These are phyloP conservation scores for Globisporangium heterothallicum DNA, from an alignment of 352 stramenopile species.

Conservation along the genomic window DNA sequence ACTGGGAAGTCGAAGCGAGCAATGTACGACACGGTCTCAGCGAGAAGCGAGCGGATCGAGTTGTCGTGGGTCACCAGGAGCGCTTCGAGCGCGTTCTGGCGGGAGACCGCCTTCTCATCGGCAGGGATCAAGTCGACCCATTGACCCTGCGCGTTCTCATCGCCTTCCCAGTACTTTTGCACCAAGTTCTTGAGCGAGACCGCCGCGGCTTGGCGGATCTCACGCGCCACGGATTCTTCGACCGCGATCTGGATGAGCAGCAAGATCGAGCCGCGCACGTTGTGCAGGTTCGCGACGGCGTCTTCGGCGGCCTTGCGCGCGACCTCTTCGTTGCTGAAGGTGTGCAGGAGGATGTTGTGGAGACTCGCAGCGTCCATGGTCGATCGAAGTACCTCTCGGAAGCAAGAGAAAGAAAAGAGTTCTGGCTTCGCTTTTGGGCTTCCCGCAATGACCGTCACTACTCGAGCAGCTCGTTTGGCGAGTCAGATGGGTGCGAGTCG, in stretches of 20 bases:
- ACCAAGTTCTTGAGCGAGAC: conserved; percentile 96
- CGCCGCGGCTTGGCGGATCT: conserved; percentile 90
- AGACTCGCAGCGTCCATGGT: conserved; percentile 86
- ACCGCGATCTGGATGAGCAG: conserved; percentile 80
- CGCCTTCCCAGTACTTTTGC: conserved; percentile 91
- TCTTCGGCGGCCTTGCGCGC: conserved; percentile 73
- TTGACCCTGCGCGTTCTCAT: conserved; percentile 68
- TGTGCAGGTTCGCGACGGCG: conserved; percentile 71
- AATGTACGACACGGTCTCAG: conserved; percentile 93
- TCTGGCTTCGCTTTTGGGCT: neutral
- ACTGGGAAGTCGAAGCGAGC: conserved; percentile 95
- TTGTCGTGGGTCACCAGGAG: conserved; percentile 88
- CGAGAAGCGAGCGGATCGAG: conserved; percentile 87
- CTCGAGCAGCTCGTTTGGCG: too few relatives aligned
- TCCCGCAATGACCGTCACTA: too few relatives aligned
- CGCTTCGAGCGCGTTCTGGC: conserved; percentile 72
- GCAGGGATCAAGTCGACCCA: conserved; percentile 59
- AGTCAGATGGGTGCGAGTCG: neutral
- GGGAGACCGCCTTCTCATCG: conserved; percentile 57
- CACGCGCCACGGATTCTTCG: conserved; percentile 57
- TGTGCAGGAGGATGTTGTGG: conserved; percentile 87
- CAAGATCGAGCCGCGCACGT: conserved; percentile 64
- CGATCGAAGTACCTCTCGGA: neutral
- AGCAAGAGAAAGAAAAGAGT: too few relatives aligned
- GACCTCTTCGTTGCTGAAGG: conserved; percentile 72